Evolutionary conservation across 2,329 filamentous ascomycete genomes (phyloP).

Genomic region (Domatiomyces catenatus): DNA sequence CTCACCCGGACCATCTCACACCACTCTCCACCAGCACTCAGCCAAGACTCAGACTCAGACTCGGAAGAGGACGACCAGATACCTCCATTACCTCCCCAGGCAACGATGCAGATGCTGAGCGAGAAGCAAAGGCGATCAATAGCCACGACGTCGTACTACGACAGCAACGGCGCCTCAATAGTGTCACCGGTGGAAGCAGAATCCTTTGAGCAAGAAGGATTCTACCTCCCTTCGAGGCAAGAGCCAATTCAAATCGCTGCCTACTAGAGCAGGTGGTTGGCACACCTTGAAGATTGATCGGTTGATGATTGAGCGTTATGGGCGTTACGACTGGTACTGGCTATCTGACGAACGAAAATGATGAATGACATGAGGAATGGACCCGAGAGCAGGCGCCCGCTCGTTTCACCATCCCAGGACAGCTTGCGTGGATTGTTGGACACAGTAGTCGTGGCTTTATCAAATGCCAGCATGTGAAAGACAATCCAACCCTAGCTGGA

Average conservation of each 20-base stretch:
- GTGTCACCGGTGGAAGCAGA: slow-evolving; percentile 17
- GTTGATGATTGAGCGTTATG: slow-evolving; percentile 14
- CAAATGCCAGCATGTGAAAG: slow-evolving; percentile 11
- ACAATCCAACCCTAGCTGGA: not conserved
- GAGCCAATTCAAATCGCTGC: slow-evolving; percentile 34
- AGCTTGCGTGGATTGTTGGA: slow-evolving; percentile 1
- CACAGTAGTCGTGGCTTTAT: slow-evolving; percentile 14
- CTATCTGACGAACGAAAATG: not conserved
- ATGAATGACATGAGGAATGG: not conserved
- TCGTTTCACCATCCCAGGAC: not conserved
- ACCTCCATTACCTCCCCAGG: slow-evolving; percentile 53
- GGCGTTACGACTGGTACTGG: slow-evolving; percentile 5
- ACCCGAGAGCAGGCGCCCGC: not conserved
- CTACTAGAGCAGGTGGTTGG: slow-evolving; percentile 25
- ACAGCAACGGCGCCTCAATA: slow-evolving; percentile 13
- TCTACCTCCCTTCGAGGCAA: slow-evolving; percentile 32
- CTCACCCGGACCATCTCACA: slow-evolving; percentile 56
- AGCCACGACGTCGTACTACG: slow-evolving; percentile 27
- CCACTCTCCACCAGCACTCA: slow-evolving; percentile 53
- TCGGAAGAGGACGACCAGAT: slow-evolving; percentile 62
- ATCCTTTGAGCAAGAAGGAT: slow-evolving; percentile 33
- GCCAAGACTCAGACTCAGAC: slow-evolving; percentile 48
- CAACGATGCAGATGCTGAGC: slow-evolving; percentile 44
- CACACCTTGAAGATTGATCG: slow-evolving; percentile 11
- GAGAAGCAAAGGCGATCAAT: slow-evolving; percentile 38